These are phyloP conservation scores for Herpetospermum pedunculosum DNA, from an alignment of 306 rosid species.

Conservation along the genomic window DNA sequence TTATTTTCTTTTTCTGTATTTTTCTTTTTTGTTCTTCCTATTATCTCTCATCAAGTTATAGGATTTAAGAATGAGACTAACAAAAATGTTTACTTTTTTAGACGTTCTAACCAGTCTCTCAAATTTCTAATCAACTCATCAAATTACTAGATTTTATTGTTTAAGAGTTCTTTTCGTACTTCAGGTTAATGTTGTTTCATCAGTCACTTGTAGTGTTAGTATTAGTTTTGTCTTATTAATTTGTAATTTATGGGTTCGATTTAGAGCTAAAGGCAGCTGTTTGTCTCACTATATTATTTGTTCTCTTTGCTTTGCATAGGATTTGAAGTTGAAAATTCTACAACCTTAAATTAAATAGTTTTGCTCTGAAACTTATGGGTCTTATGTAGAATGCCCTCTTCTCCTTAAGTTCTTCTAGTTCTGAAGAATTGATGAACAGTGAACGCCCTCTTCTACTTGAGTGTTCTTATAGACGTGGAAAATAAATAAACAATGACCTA, in stretches of 20 bases:
- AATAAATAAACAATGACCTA: background rate
- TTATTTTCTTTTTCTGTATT: background rate
- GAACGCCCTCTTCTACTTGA: background rate
- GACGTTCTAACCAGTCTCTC: background rate
- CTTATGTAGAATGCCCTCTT: background rate
- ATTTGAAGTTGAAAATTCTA: background rate
- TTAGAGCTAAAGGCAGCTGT: background rate
- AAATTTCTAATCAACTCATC: background rate
- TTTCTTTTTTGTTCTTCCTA: background rate
- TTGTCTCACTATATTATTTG: background rate
- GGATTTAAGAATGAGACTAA: background rate
- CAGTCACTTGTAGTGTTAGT: background rate
- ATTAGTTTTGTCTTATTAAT: background rate
- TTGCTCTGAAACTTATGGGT: background rate
- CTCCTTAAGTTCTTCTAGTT: background rate
- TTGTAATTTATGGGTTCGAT: background rate
- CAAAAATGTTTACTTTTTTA: background rate
- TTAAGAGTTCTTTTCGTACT: background rate
- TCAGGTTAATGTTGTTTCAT: background rate
- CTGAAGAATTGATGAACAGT: background rate
- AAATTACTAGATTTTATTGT: background rate
- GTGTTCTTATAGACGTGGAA: background rate
- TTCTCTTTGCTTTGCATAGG: background rate
- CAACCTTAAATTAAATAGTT: background rate
- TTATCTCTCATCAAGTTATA: background rate